Evolutionary conservation across 148 eudicot genomes (phyloP).

Genomic region (Polygonum aviculare): DNA sequence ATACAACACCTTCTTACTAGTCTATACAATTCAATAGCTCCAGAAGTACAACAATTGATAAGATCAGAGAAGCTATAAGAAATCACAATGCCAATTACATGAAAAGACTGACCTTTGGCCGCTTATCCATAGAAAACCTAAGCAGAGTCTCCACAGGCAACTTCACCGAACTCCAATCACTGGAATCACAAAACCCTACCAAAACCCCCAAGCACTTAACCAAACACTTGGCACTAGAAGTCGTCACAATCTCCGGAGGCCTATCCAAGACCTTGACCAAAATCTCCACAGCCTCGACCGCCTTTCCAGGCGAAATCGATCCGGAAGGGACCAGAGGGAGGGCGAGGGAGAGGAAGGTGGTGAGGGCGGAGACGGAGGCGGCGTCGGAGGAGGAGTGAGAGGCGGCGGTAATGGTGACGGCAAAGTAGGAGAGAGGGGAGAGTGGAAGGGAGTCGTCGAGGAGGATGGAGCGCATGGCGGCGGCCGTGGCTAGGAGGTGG

Average conservation of each 20-base stretch:
- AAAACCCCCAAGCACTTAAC: conserved; percentile 86
- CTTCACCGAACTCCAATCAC: conserved; percentile 49
- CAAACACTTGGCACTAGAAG: conserved; percentile 52
- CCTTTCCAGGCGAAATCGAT: conserved; percentile 23
- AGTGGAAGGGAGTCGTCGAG: conserved; percentile 43
- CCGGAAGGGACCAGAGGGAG: conserved; percentile 42
- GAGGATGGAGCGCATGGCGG: conserved; percentile 67
- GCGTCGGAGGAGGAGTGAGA: conserved; percentile 32
- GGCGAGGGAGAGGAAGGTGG: conserved; percentile 53
- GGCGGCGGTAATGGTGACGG: conserved; percentile 49
- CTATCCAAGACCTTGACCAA: conserved; percentile 34
- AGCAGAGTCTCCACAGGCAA: conserved; percentile 45
- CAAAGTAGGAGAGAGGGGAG: conserved; percentile 72
- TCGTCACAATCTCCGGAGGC: conserved; percentile 22
- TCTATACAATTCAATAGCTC: not conserved
- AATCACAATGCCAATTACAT: not conserved
- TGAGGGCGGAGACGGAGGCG: conserved; percentile 46
- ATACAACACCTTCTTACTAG: not conserved
- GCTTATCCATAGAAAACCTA: conserved; percentile 59
- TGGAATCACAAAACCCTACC: conserved; percentile 54
- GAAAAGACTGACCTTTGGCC: conserved; percentile 58
- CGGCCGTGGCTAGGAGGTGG: conserved; percentile 80
- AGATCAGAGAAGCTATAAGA: not conserved
- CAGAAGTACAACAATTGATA: not conserved
- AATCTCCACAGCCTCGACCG: conserved; percentile 45